Conservation (phyloP, 768 basidiomycete genomes). For the Hydnum rufescens region DNA sequence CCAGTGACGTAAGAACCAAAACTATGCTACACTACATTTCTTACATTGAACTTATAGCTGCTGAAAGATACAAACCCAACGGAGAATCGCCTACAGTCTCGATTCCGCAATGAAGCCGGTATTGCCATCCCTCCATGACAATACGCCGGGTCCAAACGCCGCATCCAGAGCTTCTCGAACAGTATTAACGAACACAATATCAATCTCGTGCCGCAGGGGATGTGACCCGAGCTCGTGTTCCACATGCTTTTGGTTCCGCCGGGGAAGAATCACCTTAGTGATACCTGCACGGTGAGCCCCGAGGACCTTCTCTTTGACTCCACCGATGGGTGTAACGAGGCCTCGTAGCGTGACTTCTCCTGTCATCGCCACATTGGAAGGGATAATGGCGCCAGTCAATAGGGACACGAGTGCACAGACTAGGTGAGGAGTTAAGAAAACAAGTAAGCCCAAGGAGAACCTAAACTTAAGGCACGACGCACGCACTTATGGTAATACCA, state of each 20-base stretch:
- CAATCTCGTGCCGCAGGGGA: conserved; percentile 52
- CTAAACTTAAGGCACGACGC: too few relatives aligned
- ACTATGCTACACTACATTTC: too few relatives aligned
- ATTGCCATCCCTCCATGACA: conserved; percentile 5
- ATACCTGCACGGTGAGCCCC: conserved; percentile 79
- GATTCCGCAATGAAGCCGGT: too few relatives aligned
- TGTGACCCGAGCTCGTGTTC: conserved; percentile 54
- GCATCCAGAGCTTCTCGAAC: conserved; percentile 66
- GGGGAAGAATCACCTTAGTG: conserved; percentile 66
- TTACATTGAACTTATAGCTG: too few relatives aligned
- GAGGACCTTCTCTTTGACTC: conserved; percentile 56
- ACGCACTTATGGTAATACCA: conserved; percentile 63
- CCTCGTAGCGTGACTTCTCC: conserved; percentile 84
- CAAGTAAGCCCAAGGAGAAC: too few relatives aligned
- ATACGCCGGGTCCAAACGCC: conserved; percentile 37
- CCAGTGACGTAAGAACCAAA: too few relatives aligned
- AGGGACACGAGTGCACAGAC: conserved; percentile 76
- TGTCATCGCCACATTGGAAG: conserved; percentile 66
- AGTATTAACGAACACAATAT: conserved; percentile 64
- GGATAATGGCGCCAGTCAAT: conserved; percentile 53
- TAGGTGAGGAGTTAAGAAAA: conserved; percentile 15
- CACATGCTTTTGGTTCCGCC: conserved; percentile 71
- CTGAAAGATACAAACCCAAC: too few relatives aligned
- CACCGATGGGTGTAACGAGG: conserved; percentile 66
- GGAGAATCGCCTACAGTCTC: too few relatives aligned